Conservation (phyloP, 2,329 filamentous ascomycete species). For the Talaromyces sp. region DNA sequence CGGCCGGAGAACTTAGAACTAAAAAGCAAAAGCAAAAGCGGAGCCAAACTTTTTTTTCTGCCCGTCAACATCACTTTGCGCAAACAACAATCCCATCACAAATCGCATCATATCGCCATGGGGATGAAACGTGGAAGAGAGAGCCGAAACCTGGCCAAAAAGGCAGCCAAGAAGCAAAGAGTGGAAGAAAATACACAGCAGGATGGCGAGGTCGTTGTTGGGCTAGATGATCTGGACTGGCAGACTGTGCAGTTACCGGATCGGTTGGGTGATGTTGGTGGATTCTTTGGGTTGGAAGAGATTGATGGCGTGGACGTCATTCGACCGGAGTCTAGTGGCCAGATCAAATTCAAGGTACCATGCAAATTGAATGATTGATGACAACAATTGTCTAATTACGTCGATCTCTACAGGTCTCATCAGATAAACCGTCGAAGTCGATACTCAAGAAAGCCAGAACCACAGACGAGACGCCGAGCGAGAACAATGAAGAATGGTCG, state of each 20-base stretch:
- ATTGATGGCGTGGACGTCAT: constrained; percentile 89
- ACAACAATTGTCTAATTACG: constrained; percentile 11
- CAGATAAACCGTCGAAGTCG: constrained; percentile 33
- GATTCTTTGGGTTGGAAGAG: constrained; percentile 88
- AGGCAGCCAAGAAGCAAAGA: constrained; percentile 39
- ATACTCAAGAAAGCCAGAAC: constrained; percentile 28
- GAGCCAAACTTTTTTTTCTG: constrained; percentile 34
- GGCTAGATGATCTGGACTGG: constrained; percentile 58
- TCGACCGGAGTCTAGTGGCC: constrained; percentile 55
- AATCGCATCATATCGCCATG: constrained; percentile 24
- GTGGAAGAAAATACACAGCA: constrained; percentile 20
- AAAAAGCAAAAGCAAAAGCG: not conserved
- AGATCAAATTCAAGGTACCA: constrained; percentile 43
- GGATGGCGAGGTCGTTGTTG: constrained; percentile 30
- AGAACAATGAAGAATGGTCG: constrained; percentile 56
- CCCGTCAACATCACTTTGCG: constrained; percentile 11
- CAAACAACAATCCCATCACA: constrained; percentile 2
- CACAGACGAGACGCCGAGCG: constrained; percentile 11
- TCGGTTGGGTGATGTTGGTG: constrained; percentile 82
- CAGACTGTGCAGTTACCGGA: constrained; percentile 66
- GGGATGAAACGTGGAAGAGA: constrained; percentile 38
- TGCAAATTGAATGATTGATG: not conserved
- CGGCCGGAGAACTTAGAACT: not conserved
- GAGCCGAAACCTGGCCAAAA: constrained; percentile 26
- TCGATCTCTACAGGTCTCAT: constrained; percentile 26